Base-by-base conservation (phyloP, 768 basidiomycete species). In the Pleurotus citrinopileatus region DNA sequence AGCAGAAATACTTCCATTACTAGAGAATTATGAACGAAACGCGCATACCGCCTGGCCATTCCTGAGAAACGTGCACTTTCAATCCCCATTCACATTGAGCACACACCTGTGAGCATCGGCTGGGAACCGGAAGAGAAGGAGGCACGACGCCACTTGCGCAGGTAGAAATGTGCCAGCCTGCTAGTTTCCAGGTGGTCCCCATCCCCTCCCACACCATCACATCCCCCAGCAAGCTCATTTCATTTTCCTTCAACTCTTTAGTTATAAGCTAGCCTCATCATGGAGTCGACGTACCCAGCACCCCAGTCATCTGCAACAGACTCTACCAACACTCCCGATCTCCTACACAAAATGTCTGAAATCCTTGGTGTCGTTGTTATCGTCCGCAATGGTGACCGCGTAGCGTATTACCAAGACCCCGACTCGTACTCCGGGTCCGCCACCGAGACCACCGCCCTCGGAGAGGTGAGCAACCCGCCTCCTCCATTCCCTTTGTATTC, bases 301-400 rank as follows among this genome's bases (percentile, higher is more conserved):
- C 59, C 59, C 58, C 43, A 55, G 54, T 50, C 57, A 55, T 53
- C 59, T 60, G 59, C 54, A 59, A 44, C 45, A 29, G 7, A 36
- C 60, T 42, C 45, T 17, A 15, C 47, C 57, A 53, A 52, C 52
- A 58, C 60, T 56, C 58, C 42, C 57, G 57, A 42, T 40, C 55
- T 46, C 50, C 54, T 42, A 53, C 53, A 23, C 47, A 52, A 56
- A 66, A 65, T 79, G 59, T 80, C 79, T 57, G 74, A 84, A 71
- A 85, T 91, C 55, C 84, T 86, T 63, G 89, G 89, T 72, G 87
- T 84, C 64, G 78, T 91, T 61, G 75, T 90, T 67, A 74, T 91
- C 63, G 83, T 85, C 55, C 85, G 89, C 66, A 90, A 91, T 65
- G 89, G 89, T 55, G 89, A 89, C 70, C 82, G 88, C 58, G 69